Percentiles rank a stretch among this genome's conserved stretches.
These are phyloP conservation scores for Pichia exigua DNA, from an alignment of 805 yeast species.

Conservation along the genomic window DNA sequence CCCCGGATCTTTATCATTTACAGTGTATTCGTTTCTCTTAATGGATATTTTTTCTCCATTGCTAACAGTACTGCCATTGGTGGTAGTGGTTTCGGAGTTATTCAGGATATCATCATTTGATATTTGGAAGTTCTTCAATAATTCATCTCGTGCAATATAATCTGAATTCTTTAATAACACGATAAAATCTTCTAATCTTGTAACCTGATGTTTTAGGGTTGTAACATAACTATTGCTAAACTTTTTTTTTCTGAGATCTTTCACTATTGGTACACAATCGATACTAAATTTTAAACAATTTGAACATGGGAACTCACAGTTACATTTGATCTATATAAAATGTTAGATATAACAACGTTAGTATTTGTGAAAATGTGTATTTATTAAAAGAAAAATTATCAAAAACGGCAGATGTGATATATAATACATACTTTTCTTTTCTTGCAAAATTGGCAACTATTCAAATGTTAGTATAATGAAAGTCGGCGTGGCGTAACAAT, in stretches of 20 bases:
- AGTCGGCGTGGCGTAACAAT: neutral
- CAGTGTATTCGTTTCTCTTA: neutral
- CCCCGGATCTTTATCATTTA: neutral
- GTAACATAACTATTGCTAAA: conserved; percentile 1
- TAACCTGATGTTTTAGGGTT: neutral
- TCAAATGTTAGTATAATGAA: neutral
- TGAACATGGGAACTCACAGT: conserved; percentile 4
- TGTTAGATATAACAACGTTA: neutral
- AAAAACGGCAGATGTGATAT: neutral
- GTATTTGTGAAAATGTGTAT: too few species aligned
- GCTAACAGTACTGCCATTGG: neutral
- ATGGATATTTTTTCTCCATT: neutral
- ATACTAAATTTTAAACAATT: conserved; percentile 3
- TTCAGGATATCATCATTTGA: neutral
- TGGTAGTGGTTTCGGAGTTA: neutral
- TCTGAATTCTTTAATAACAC: neutral
- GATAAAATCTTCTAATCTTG: neutral
- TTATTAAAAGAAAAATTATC: neutral
- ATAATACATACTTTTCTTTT: conserved; percentile 2
- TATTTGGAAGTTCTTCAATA: neutral
- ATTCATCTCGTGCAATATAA: neutral
- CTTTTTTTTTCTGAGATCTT: conserved; percentile 3
- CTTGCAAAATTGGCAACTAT: conserved; percentile 5
- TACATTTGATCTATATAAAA: conserved; percentile 3
- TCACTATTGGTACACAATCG: neutral